Base-by-base conservation (phyloP, 352 stramenopile genomes). In the Aphanomyces invadans region DNA sequence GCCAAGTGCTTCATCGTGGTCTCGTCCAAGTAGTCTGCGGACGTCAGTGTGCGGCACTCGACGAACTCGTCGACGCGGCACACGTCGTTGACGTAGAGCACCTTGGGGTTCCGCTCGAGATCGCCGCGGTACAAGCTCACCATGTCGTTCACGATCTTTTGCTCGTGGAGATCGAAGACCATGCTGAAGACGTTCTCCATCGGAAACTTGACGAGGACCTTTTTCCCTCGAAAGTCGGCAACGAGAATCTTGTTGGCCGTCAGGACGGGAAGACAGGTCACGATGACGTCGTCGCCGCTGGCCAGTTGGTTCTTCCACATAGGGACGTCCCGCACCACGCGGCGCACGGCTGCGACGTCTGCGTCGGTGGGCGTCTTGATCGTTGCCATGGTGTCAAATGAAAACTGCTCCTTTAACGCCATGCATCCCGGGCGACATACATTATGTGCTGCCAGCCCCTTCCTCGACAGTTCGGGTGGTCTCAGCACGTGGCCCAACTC, bases 231-330 rank as follows among this genome's bases (percentile, higher is more conserved):
- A 26, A 29, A 57, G 15, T 29, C 49, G 4, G 49, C 49, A 5
- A 57, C 49, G n/a, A 57, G 49, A 26, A 57, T 57, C 49, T 57
- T 57, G 49, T 57, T 57, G 49, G 49, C 49, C 4, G 49, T 38
- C 19, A 57, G 21, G 23, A 57, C 49, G 9, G 10, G 12, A 9
- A 52, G 7, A 4, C 19, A 9, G 21, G 44, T 26, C 12, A 52
- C 44, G 4, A 26, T 5, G 7, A 52, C 21, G 9, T 52, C 44
- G 9, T 52, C 23, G 44, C 23, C 44, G 21, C 9, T 25, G 21
- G 12, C 12, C 5, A 52, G 12, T 25, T 25, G 44, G 4, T 25
- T 4, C 12, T 52, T 25, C 44, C 44, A 52, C 12, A 52, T n/a
- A 9, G 44, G 44, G 23, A 52, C 5, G 9, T n/a, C 21, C 44